Evolutionary conservation across 2,329 filamentous ascomycete genomes (phyloP).

Genomic region (Incumbomyces delicatus): DNA sequence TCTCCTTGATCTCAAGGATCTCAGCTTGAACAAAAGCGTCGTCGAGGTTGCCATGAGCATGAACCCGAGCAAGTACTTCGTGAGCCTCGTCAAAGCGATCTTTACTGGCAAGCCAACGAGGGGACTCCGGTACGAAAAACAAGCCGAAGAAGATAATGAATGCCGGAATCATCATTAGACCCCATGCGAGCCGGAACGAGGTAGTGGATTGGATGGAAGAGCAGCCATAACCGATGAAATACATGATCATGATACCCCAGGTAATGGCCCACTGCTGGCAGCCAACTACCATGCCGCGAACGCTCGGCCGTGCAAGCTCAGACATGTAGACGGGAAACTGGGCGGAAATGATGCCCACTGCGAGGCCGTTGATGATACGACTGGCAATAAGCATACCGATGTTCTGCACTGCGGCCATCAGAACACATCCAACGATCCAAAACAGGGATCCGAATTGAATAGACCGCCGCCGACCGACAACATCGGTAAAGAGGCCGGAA

Average conservation of each 20-base stretch:
- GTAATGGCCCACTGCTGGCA: too few relatives aligned
- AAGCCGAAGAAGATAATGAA: conserved; percentile 24
- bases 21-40: conserved; percentile 22
- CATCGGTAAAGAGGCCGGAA: conserved; percentile 42
- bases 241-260: conserved; percentile 39
- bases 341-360: conserved; percentile 34
- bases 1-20: conserved; percentile 13
- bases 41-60: conserved; percentile 27
- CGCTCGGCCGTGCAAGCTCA: conserved; percentile 33
- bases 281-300: conserved; percentile 34
- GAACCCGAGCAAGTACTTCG: conserved; percentile 26
- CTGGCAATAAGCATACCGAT: too few relatives aligned
- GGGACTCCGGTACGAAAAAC: conserved; percentile 37
- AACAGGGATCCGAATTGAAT: conserved; percentile 27
- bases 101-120: conserved; percentile 27
- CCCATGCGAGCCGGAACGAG: conserved; percentile 31
- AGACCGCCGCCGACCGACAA: conserved; percentile 24
- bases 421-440: too few relatives aligned
- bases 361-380: conserved; percentile 23
- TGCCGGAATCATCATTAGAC: conserved; percentile 25
- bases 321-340: conserved; percentile 37
- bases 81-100: conserved; percentile 24
- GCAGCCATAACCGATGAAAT: conserved; percentile 40
- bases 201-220: conserved; percentile 32
- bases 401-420: too few relatives aligned